Percentiles rank a stretch among this genome's conserved stretches.
phyloP scores from a whole-genome alignment of 2,329 filamentous ascomycete genomes.

The Microsporum ferrugineum region DNA sequence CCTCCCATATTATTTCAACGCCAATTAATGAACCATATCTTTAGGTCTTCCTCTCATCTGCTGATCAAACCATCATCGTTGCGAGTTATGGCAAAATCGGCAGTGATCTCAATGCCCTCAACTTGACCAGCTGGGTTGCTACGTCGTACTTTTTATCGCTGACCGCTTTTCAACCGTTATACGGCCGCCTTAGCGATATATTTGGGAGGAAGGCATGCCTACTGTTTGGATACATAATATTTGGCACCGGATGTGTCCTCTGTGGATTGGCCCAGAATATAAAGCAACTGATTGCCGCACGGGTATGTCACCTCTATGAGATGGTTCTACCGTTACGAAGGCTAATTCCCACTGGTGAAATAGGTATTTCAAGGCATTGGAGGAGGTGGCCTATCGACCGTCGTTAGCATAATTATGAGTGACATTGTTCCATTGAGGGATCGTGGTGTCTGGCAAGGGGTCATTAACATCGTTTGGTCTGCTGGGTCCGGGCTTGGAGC shows the following conservation, averaged over 20 bases:
- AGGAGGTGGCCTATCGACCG: slow-evolving; percentile 59
- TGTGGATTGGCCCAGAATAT: slow-evolving; percentile 56
- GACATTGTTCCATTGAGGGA: slow-evolving; percentile 60
- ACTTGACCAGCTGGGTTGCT: slow-evolving; percentile 65
- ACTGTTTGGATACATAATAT: slow-evolving; percentile 52
- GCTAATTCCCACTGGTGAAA: neutral
- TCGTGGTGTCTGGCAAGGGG: slow-evolving; percentile 61
- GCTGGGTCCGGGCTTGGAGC: slow-evolving; percentile 57
- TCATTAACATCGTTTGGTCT: slow-evolving; percentile 61
- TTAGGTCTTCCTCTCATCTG: slow-evolving; percentile 59
- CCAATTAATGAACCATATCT: neutral
- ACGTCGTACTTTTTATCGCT: slow-evolving; percentile 60
- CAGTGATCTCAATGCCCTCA: slow-evolving; percentile 61
- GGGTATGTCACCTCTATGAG: slow-evolving; percentile 32
- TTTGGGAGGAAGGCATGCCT: slow-evolving; percentile 58
- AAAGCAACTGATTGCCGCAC: slow-evolving; percentile 52
- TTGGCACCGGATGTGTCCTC: slow-evolving; percentile 51
- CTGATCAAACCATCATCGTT: slow-evolving; percentile 67
- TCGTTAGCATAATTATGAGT: slow-evolving; percentile 57
- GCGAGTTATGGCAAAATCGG: slow-evolving; percentile 70
- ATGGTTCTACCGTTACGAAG: neutral
- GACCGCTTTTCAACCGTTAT: slow-evolving; percentile 64
- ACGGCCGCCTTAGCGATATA: slow-evolving; percentile 59
- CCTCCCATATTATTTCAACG: neutral
- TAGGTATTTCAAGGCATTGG: slow-evolving; percentile 51